Evolutionary conservation across 495 filamentous ascomycete species (phyloP).

Genomic region (Rusavskia elegans): DNA sequence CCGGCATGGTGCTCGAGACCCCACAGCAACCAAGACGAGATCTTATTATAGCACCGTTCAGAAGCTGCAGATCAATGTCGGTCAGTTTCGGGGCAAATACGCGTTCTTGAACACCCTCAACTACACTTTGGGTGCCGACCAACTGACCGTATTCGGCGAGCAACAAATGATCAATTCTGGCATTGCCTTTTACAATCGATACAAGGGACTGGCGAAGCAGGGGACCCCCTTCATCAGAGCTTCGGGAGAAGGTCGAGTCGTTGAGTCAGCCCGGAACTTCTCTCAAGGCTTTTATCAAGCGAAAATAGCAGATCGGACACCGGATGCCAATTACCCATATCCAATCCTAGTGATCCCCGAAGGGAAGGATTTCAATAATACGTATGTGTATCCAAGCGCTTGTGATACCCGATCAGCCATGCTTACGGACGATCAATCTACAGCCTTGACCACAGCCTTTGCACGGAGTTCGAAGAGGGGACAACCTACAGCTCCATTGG

Average conservation of each 20-base stretch:
- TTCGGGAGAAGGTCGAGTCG: slow-evolving; percentile 52
- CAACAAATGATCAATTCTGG: slow-evolving; percentile 63
- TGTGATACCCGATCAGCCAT: neutral
- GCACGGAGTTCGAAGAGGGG: slow-evolving; percentile 40
- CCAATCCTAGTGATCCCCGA: slow-evolving; percentile 51
- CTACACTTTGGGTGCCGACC: slow-evolving; percentile 59
- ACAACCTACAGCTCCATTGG: slow-evolving; percentile 29
- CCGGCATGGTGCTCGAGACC: slow-evolving; percentile 71
- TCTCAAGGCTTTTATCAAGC: slow-evolving; percentile 52
- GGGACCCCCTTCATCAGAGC: slow-evolving; percentile 55
- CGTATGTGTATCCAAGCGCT: slow-evolving; percentile 12
- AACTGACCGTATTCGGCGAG: slow-evolving; percentile 58
- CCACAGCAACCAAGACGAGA: slow-evolving; percentile 45
- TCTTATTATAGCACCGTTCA: slow-evolving; percentile 39
- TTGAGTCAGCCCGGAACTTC: slow-evolving; percentile 58
- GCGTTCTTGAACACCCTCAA: slow-evolving; percentile 51
- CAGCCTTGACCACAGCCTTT: slow-evolving; percentile 48
- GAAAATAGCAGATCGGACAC: slow-evolving; percentile 26
- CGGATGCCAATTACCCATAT: slow-evolving; percentile 29
- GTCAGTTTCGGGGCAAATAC: slow-evolving; percentile 37
- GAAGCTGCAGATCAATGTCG: slow-evolving; percentile 42
- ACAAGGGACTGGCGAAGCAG: slow-evolving; percentile 36
- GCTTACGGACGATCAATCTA: neutral
- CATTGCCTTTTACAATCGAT: slow-evolving; percentile 53
- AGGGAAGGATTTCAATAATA: slow-evolving; percentile 50